These are phyloP conservation scores for Diaporthe caulivora DNA, from an alignment of 2,329 filamentous ascomycete genomes.

Conservation along the genomic window DNA sequence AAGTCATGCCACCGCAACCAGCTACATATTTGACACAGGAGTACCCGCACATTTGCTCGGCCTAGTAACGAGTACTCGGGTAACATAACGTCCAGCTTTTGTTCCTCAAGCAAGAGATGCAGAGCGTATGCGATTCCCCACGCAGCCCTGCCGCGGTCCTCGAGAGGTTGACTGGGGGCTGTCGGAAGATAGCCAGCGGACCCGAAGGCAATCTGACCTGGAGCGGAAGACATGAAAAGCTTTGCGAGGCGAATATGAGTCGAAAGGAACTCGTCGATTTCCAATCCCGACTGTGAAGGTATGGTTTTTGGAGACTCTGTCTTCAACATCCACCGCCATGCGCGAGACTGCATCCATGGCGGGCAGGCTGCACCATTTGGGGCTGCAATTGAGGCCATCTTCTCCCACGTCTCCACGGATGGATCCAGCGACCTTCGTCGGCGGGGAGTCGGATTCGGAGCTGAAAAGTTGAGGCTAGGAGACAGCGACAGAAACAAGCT, in stretches of 20 bases:
- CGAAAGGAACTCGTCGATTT: conserved; percentile 55
- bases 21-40: conserved; percentile 82
- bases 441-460: conserved; percentile 43
- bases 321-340: conserved; percentile 80
- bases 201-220: conserved; percentile 68
- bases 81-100: conserved; percentile 78
- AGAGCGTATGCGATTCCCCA: conserved; percentile 80
- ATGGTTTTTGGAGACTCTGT: conserved; percentile 52
- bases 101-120: conserved; percentile 90
- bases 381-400: conserved; percentile 60
- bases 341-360: conserved; percentile 70
- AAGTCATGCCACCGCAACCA: conserved; percentile 82
- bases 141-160: conserved; percentile 70
- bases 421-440: conserved; percentile 52
- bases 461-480: not conserved
- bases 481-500: conserved; percentile 71
- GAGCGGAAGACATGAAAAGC: conserved; percentile 72
- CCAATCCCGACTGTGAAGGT: conserved; percentile 41
- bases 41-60: conserved; percentile 70
- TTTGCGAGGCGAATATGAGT: conserved; percentile 70
- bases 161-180: conserved; percentile 62
- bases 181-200: conserved; percentile 75
- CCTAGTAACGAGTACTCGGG: conserved; percentile 59
- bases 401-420: conserved; percentile 45
- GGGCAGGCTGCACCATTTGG: conserved; percentile 64